These are phyloP conservation scores for Mycena albidolilacea DNA, from an alignment of 768 basidiomycete species.

Conservation along the genomic window DNA sequence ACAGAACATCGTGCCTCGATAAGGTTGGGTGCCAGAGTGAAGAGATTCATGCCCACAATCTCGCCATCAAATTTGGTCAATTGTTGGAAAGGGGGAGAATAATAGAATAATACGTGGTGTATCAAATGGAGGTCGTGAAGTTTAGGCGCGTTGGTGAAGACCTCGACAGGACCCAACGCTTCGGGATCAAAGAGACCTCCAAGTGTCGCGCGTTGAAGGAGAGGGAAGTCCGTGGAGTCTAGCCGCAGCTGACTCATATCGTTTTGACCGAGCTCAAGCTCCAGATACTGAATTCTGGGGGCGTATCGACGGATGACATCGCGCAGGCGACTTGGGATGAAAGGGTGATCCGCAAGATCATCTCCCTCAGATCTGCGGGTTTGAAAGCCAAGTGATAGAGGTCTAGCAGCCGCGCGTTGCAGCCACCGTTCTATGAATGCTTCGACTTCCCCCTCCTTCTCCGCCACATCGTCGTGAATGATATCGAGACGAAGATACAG, in stretches of 20 bases:
- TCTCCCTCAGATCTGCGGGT: background rate
- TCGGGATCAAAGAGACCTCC: background rate
- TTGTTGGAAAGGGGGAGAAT: background rate
- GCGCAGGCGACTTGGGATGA: background rate
- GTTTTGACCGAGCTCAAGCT: background rate
- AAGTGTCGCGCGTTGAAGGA: slow-evolving; percentile 3
- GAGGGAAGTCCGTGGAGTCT: background rate
- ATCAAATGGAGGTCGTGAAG: background rate
- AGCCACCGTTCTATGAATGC: slow-evolving; percentile 14
- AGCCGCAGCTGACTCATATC: slow-evolving; percentile 1
- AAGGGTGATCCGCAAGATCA: background rate
- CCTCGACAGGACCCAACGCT: background rate
- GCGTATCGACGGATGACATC: slow-evolving; percentile 23
- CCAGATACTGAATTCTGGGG: background rate
- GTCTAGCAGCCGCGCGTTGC: background rate
- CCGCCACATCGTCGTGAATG: background rate
- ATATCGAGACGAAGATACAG: background rate
- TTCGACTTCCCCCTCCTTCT: background rate
- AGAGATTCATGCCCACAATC: background rate
- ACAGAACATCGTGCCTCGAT: background rate
- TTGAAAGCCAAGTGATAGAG: slow-evolving; percentile 6
- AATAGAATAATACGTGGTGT: background rate
- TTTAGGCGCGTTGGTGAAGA: slow-evolving; percentile 3
- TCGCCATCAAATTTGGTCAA: slow-evolving; percentile 17
- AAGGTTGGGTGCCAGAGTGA: slow-evolving; percentile 8